Conservation (phyloP, 1,284 basidiomycete genomes). For the Cutaneotrichosporon dermatis region DNA sequence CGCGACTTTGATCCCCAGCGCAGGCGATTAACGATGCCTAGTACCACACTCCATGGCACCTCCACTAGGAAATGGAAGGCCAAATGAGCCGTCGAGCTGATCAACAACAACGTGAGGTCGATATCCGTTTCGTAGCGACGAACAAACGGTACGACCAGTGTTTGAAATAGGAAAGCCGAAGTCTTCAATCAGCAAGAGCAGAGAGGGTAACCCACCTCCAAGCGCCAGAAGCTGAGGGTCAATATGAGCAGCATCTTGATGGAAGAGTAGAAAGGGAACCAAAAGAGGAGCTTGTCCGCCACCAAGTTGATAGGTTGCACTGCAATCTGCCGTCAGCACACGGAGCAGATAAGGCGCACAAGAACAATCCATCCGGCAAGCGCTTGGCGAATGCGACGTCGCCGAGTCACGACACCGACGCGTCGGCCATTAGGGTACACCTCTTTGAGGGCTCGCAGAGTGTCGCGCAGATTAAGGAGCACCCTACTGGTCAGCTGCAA, state of each 20-base stretch:
- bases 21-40: not conserved
- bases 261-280: conserved; percentile 39
- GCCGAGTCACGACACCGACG: conserved; percentile 28
- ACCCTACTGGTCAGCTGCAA: conserved; percentile 25
- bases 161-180: conserved; percentile 24
- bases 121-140: conserved; percentile 34
- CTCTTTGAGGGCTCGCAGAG: conserved; percentile 28
- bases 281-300: conserved; percentile 23
- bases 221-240: conserved; percentile 21
- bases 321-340: conserved; percentile 18
- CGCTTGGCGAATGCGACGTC: conserved; percentile 27
- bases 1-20: not conserved
- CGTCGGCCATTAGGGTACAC: conserved; percentile 31
- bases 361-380: conserved; percentile 35
- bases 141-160: conserved; percentile 22
- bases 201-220: conserved; percentile 21
- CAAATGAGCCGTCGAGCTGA: conserved; percentile 22
- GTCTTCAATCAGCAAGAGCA: conserved; percentile 13
- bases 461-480: conserved; percentile 30
- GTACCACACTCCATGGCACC: conserved; percentile 2
- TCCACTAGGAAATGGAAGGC: conserved; percentile 17
- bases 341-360: conserved; percentile 22
- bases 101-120: conserved; percentile 33
- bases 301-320: conserved; percentile 13
- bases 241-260: conserved; percentile 23